Conservation (phyloP, 345 rosid species). For the Laguncularia racemosa region DNA sequence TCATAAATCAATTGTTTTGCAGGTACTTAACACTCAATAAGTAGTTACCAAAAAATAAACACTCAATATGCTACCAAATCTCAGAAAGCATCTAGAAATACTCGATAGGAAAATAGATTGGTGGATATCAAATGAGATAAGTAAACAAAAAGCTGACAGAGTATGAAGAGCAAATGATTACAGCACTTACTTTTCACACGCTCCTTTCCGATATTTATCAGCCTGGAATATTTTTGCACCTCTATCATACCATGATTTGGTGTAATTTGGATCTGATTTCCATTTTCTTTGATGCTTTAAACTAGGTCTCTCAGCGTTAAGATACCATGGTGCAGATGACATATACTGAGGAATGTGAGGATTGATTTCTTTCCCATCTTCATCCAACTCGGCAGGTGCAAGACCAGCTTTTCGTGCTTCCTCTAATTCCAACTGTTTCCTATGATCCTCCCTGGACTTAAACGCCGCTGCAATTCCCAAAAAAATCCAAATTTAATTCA, state of each 20-base stretch:
- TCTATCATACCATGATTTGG: constrained; percentile 69
- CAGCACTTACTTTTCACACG: constrained; percentile 54
- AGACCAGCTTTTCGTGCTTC: constrained; percentile 74
- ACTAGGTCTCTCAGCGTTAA: constrained; percentile 65
- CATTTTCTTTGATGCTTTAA: constrained; percentile 85
- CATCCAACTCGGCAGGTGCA: constrained; percentile 68
- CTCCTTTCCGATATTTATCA: constrained; percentile 65
- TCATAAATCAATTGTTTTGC: too few species aligned
- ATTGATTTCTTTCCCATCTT: constrained; percentile 57
- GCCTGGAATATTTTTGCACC: constrained; percentile 69
- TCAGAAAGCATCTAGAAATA: too few species aligned
- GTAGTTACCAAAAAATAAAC: too few species aligned
- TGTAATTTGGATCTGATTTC: constrained; percentile 75
- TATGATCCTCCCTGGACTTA: constrained; percentile 55
- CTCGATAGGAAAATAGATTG: neutral
- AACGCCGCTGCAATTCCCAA: constrained; percentile 39
- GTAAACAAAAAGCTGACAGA: neutral
- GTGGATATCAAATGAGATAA: neutral
- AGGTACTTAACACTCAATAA: too few species aligned
- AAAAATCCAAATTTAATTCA: too few species aligned
- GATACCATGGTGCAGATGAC: constrained; percentile 55
- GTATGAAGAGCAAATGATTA: neutral
- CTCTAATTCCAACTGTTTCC: constrained; percentile 63
- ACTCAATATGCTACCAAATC: too few species aligned
- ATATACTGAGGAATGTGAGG: constrained; percentile 70